These are phyloP conservation scores for Sclerotinia borealis DNA, from an alignment of 2,329 filamentous ascomycete genomes.

Conservation along the genomic window DNA sequence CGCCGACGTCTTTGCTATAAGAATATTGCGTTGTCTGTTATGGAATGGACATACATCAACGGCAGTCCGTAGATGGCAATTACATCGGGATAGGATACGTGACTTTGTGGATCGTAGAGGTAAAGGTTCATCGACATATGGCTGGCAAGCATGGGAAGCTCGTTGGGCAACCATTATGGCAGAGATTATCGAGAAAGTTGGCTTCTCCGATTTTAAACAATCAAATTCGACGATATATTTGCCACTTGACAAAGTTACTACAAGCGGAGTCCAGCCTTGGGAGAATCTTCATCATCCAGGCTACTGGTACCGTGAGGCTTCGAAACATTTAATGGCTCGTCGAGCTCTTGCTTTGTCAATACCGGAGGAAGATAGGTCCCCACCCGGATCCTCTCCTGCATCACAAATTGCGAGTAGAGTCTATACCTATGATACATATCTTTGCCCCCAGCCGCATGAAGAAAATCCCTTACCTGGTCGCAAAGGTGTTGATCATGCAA, in stretches of 20 bases:
- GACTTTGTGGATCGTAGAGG: constrained; percentile 78
- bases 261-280: constrained; percentile 52
- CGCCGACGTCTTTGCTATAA: constrained; percentile 73
- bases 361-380: constrained; percentile 51
- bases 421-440: constrained; percentile 59
- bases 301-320: constrained; percentile 60
- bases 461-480: constrained; percentile 48
- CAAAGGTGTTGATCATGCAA: constrained; percentile 47
- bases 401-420: constrained; percentile 44
- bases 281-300: constrained; percentile 60
- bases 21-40: constrained; percentile 74
- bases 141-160: constrained; percentile 90
- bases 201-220: constrained; percentile 45
- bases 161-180: constrained; percentile 62
- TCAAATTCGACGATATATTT: constrained; percentile 43
- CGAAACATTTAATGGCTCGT: constrained; percentile 49
- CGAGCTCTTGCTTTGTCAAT: constrained; percentile 50
- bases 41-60: constrained; percentile 74
- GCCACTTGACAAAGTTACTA: constrained; percentile 51
- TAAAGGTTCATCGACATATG: constrained; percentile 81
- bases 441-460: constrained; percentile 58
- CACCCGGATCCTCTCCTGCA: constrained; percentile 43
- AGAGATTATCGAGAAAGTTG: constrained; percentile 49
- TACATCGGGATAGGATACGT: constrained; percentile 66
- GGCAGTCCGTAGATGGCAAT: constrained; percentile 74